Evolutionary conservation across 352 stramenopile species (phyloP), one percentile per base, ranked within the genome.

Genomic region (Pythium brachiatum): DNA sequence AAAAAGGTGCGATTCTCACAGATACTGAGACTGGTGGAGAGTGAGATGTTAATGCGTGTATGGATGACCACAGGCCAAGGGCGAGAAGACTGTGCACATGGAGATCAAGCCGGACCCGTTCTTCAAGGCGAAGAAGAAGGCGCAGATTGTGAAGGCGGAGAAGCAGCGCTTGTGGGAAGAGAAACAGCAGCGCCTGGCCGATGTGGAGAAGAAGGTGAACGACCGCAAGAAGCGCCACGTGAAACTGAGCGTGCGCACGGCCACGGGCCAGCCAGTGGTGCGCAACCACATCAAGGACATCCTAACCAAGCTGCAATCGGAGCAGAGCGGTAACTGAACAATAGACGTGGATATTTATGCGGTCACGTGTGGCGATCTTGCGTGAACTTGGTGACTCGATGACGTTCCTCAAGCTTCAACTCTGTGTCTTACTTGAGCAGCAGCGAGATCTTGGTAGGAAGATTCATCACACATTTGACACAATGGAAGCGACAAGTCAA

Each of bases 251-350:
- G 73, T 92, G 65, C 82, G 86, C 57, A 93, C 86, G 34, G 70
- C 72, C 26, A 88, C 81, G 7, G 83, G 86, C 1, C 86, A 95
- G 65, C 86, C 86, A 18, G 75, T 95, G n/a, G 81, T 95, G 53
- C 84, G 81, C 61, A 89, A 95, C 70, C 84, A 88, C 66, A 95
- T 95, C 52, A 83, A 83, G 54, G 86, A 95, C 60, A 92, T 95
- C 58, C 62, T 95, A 38, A 61, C 76, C 34, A 82, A 85, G 61
- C 64, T 95, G 54, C 76, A 92, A 50, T 64, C 70, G 2, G 81
- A 89, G 53, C 79, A 82, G 51, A 73, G 74, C 50, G 32, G 31
- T 11, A 52, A 62, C n/a, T 52, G 44, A 62, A 18, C 41, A 55
- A 25, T 54, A n/a, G n/a, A 48, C 1, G 7, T 23, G 20, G 7